Conservation (phyloP, 1,284 basidiomycete species). For the Hypsizygus ulmarius region DNA sequence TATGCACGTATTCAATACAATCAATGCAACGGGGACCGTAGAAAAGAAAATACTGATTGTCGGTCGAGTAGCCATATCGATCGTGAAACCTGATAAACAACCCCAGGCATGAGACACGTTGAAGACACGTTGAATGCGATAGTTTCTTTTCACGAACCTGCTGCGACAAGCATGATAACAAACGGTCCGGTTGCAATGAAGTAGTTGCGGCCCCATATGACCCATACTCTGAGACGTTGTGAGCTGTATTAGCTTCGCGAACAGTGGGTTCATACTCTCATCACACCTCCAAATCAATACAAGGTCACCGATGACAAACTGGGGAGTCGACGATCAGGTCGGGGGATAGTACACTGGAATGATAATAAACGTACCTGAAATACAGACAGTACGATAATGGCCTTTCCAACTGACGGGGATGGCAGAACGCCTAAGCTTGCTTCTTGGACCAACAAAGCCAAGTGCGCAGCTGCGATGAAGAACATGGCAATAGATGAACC, state of each 20-base stretch:
- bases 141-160: background rate
- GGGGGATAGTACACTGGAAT: background rate
- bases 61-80: background rate
- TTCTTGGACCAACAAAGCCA: slow-evolving; percentile 6
- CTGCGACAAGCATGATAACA: slow-evolving; percentile 3
- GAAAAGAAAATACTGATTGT: background rate
- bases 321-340: background rate
- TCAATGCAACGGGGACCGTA: background rate
- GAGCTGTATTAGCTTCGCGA: background rate
- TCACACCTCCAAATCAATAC: slow-evolving; percentile 9
- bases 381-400: slow-evolving; percentile 1
- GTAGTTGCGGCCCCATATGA: slow-evolving; percentile 8
- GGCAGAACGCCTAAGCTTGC: background rate
- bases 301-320: slow-evolving; percentile 10
- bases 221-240: slow-evolving; percentile 4
- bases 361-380: slow-evolving; percentile 3
- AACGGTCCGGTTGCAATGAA: slow-evolving; percentile 7
- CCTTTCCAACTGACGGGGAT: background rate
- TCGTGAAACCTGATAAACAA: background rate
- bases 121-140: background rate
- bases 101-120: background rate
- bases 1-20: slow-evolving; percentile 5
- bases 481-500: slow-evolving; percentile 10
- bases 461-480: slow-evolving; percentile 6
- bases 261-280: too few species aligned